phyloP scores from a whole-genome alignment of 1,284 basidiomycete species.

The Tilletiaria anomala region DNA sequence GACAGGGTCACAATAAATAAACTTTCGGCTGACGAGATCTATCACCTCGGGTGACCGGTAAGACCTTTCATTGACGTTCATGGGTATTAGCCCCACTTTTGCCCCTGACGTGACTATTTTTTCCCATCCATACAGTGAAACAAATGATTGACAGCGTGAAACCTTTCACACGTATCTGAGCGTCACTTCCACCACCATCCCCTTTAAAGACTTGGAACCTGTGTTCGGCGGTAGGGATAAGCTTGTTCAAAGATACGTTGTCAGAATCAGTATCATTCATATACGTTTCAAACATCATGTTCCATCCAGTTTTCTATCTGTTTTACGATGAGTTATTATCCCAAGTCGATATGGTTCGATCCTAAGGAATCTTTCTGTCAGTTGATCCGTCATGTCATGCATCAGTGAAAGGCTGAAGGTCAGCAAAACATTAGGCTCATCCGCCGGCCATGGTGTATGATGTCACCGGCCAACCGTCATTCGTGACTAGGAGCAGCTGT shows the following conservation, averaged over 20 bases:
- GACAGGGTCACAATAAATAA: too few relatives aligned
- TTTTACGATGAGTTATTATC: constrained; percentile 69
- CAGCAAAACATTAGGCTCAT: constrained; percentile 53
- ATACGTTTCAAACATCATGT: constrained; percentile 50
- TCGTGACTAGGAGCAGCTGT: too few relatives aligned
- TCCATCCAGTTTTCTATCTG: constrained; percentile 57
- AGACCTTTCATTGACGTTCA: too few relatives aligned
- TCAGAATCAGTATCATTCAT: constrained; percentile 46
- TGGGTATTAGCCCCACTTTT: too few relatives aligned
- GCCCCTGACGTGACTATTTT: too few relatives aligned
- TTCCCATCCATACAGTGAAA: too few relatives aligned
- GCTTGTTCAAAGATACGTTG: background rate
- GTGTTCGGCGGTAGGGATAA: constrained; percentile 60
- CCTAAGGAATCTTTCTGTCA: constrained; percentile 45
- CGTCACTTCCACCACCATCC: constrained; percentile 60
- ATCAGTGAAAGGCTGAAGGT: constrained; percentile 4
- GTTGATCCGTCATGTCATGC: constrained; percentile 21
- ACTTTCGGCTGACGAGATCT: too few relatives aligned
- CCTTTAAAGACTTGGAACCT: constrained; percentile 50
- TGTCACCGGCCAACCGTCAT: too few relatives aligned
- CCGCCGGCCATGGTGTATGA: constrained; percentile 53
- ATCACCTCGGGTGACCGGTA: too few relatives aligned
- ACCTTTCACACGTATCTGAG: constrained; percentile 55
- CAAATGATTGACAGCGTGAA: constrained; percentile 74
- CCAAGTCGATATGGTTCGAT: constrained; percentile 52